These are phyloP conservation scores for Flueggea neowawraea DNA, from an alignment of 441 rosid genomes.

Conservation along the genomic window DNA sequence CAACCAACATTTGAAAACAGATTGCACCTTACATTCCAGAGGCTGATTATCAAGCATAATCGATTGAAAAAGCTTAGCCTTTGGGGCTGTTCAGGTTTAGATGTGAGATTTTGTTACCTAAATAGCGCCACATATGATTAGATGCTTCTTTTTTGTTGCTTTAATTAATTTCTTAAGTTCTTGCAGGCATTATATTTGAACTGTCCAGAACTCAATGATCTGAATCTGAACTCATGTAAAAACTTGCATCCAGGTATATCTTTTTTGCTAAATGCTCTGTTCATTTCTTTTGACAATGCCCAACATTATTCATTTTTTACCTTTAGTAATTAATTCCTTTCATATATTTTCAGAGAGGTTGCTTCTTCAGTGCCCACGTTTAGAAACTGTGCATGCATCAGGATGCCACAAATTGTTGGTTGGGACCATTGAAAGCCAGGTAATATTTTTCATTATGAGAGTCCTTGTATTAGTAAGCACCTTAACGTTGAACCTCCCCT, in stretches of 20 bases:
- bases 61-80: conserved; percentile 85
- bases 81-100: conserved; percentile 97
- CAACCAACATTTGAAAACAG: conserved; percentile 44
- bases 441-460: conserved; percentile 17
- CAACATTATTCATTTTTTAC: too few relatives aligned
- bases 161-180: conserved; percentile 25
- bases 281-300: too few relatives aligned
- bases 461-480: too few relatives aligned
- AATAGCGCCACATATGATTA: conserved; percentile 6
- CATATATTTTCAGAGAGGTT: conserved; percentile 47
- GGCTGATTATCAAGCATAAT: conserved; percentile 78
- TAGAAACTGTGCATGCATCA: conserved; percentile 71
- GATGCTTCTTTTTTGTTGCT: conserved; percentile 10
- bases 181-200: conserved; percentile 84
- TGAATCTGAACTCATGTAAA: conserved; percentile 77
- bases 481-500: too few relatives aligned
- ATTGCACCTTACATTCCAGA: conserved; percentile 63
- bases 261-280: too few relatives aligned
- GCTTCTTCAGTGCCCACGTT: conserved; percentile 81
- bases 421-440: conserved; percentile 75
- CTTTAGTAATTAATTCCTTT: conserved; percentile 1
- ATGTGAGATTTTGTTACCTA: conserved; percentile 47
- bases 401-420: conserved; percentile 67
- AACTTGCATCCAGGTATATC: conserved; percentile 87
- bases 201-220: conserved; percentile 85